A percentile compares a stretch with the other conserved stretches of the same genome.
Conservation (phyloP, 1,139 yeast genomes). For the Wickerhamomyces sp. region DNA sequence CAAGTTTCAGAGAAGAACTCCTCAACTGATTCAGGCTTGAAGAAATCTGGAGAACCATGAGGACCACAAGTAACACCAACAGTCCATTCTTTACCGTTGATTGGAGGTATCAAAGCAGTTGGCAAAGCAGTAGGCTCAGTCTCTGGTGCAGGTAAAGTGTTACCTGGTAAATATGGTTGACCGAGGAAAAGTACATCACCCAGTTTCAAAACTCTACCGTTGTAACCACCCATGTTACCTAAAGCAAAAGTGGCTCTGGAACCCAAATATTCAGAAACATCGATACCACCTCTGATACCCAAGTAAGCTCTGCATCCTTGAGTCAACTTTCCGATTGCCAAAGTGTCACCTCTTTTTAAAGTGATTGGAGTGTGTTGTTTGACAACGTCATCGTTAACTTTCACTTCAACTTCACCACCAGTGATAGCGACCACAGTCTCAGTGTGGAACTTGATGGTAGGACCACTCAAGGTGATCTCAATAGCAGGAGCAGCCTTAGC, state of each 20-base stretch:
- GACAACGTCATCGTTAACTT: conserved; percentile 55
- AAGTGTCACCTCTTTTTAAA: conserved; percentile 68
- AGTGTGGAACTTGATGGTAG: conserved; percentile 76
- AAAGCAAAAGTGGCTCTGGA: conserved; percentile 95
- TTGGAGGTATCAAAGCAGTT: conserved; percentile 48
- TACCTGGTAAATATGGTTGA: conserved; percentile 63
- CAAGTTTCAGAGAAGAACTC: conserved; percentile 74
- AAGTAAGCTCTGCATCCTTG: conserved; percentile 87
- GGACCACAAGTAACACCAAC: conserved; percentile 97
- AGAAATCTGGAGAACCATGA: conserved; percentile 95
- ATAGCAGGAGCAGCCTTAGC: conserved; percentile 77
- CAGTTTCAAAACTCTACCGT: conserved; percentile 83
- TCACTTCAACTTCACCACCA: conserved; percentile 73
- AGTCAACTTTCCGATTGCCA: conserved; percentile 73
- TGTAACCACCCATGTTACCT: conserved; percentile 91
- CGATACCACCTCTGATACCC: conserved; percentile 89
- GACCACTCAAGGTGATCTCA: conserved; percentile 86
- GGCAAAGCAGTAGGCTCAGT: conserved; percentile 59
- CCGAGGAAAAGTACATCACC: conserved; percentile 91
- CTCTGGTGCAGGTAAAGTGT: conserved; percentile 67
- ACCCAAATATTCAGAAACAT: conserved; percentile 89
- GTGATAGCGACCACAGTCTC: conserved; percentile 75
- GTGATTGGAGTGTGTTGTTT: conserved; percentile 67
- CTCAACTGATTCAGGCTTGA: conserved; percentile 66
- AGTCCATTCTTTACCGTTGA: conserved; percentile 56